These are phyloP conservation scores for Ophiostoma himal-ulmi DNA, from an alignment of 2,329 filamentous ascomycete genomes.

Conservation along the genomic window DNA sequence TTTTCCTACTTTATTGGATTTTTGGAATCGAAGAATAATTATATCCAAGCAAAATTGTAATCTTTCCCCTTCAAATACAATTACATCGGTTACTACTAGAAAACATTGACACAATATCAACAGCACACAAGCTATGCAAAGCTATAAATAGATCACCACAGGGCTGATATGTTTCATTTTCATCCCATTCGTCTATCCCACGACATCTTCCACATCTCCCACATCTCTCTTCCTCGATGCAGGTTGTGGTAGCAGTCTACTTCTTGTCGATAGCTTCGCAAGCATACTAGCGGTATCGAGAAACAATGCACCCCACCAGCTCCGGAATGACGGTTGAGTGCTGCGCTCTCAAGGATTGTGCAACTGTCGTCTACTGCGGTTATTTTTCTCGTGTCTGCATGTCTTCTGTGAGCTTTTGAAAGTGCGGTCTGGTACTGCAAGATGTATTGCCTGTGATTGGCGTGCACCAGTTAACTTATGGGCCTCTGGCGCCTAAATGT, in stretches of 20 bases:
- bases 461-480: not conserved
- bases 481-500: not conserved
- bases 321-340: not conserved
- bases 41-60: no score
- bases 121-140: not conserved
- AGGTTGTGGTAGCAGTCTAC: not conserved
- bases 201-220: not conserved
- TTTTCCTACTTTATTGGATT: no score
- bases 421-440: not conserved
- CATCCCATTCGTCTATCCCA: not conserved
- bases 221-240: not conserved
- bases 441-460: not conserved
- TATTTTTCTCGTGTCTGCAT: not conserved
- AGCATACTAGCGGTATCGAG: no score
- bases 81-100: no score
- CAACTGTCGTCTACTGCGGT: slow-evolving; percentile 1
- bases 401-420: no score
- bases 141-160: not conserved
- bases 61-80: no score
- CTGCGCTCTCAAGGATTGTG: not conserved
- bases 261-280: not conserved
- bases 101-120: not conserved
- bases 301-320: not conserved
- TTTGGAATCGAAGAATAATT: no score
- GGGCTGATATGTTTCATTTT: not conserved